Evolutionary conservation across 1,139 yeast genomes (phyloP).

Genomic region (Zygoascus sp.): DNA sequence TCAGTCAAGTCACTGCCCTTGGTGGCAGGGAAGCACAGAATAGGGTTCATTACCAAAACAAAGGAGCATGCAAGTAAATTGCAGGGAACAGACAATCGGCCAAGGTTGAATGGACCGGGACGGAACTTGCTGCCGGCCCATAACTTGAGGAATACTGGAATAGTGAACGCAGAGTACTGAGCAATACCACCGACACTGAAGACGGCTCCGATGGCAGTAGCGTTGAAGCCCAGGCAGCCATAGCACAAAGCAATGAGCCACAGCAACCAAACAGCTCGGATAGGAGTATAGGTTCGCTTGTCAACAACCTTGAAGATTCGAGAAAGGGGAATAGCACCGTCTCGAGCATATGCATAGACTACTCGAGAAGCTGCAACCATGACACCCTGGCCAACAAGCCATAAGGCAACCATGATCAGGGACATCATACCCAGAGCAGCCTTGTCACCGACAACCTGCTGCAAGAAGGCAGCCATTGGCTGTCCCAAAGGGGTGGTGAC

Average conservation of each 20-base stretch:
- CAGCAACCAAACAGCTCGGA: conserved; percentile 58
- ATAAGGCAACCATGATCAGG: conserved; percentile 54
- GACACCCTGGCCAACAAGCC: conserved; percentile 62
- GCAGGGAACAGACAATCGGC: conserved; percentile 47
- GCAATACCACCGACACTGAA: conserved; percentile 74
- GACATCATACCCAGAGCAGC: conserved; percentile 53
- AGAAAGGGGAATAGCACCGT: conserved; percentile 60
- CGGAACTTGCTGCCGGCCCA: conserved; percentile 49
- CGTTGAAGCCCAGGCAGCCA: conserved; percentile 56
- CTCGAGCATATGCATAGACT: conserved; percentile 63
- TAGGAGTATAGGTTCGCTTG: conserved; percentile 54
- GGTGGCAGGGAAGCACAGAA: conserved; percentile 53
- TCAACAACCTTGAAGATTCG: conserved; percentile 48
- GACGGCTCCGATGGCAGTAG: conserved; percentile 63
- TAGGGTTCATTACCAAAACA: conserved; percentile 59
- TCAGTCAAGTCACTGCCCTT: conserved; percentile 43
- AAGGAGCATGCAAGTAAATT: conserved; percentile 28
- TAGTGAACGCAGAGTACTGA: conserved; percentile 61
- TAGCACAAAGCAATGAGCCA: conserved; percentile 55
- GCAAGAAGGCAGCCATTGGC: conserved; percentile 55
- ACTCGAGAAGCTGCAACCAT: conserved; percentile 67
- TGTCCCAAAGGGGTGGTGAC: conserved; percentile 55
- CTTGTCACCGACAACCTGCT: conserved; percentile 46
- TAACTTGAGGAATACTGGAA: conserved; percentile 55
- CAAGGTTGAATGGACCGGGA: conserved; percentile 71